A percentile compares a stretch with the other conserved stretches of the same genome.
Conservation (phyloP, 345 rosid genomes). For the Heritiera fomes region DNA sequence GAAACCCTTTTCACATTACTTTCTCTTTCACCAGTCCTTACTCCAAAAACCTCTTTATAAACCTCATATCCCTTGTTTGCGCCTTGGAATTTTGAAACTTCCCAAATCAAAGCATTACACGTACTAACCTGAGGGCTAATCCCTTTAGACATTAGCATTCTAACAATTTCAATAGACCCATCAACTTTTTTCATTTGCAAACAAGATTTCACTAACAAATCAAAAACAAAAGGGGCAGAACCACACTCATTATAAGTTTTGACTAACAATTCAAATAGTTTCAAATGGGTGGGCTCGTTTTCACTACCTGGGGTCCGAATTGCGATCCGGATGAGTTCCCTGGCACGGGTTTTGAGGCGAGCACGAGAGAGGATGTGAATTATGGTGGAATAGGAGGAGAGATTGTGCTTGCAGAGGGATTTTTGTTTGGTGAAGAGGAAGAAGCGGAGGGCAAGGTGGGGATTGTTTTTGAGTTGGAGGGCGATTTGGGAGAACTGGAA, state of each 20-base stretch:
- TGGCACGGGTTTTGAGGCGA: conserved; percentile 58
- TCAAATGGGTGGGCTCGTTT: conserved; percentile 26
- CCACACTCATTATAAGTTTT: conserved; percentile 71
- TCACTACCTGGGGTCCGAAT: conserved; percentile 37
- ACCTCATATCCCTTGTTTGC: conserved; percentile 50
- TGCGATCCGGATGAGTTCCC: conserved; percentile 47
- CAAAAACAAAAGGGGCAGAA: conserved; percentile 91
- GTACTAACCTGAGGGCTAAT: conserved; percentile 54
- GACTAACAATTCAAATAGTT: conserved; percentile 45
- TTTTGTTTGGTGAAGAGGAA: conserved; percentile 61
- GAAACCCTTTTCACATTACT: conserved; percentile 29
- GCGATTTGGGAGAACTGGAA: conserved; percentile 61
- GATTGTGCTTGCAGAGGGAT: conserved; percentile 64
- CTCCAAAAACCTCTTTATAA: conserved; percentile 61
- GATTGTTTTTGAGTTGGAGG: conserved; percentile 55
- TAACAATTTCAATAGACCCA: conserved; percentile 54
- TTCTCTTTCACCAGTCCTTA: conserved; percentile 24
- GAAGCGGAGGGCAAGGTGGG: conserved; percentile 71
- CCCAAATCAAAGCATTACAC: conserved; percentile 56
- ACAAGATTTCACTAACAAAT: conserved; percentile 64
- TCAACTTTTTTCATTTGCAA: conserved; percentile 62
- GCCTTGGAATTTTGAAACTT: conserved; percentile 46
- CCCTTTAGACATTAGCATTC: conserved; percentile 60
- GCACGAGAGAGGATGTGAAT: conserved; percentile 76
- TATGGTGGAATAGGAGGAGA: conserved; percentile 53